Percentiles rank a stretch among this genome's conserved stretches.
These are phyloP conservation scores for Senna tora DNA, from an alignment of 306 rosid species.

Conservation along the genomic window DNA sequence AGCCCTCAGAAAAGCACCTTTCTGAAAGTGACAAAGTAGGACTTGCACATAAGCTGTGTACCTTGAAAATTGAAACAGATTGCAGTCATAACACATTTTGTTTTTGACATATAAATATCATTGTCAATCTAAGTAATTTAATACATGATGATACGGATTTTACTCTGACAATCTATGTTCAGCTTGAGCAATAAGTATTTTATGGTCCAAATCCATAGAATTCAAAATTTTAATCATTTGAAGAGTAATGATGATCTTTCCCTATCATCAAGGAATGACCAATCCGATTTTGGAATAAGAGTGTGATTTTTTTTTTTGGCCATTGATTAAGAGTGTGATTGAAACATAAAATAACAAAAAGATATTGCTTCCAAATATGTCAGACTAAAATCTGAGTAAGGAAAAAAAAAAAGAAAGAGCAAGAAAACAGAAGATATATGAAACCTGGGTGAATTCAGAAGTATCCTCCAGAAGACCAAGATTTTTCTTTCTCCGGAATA, in stretches of 20 bases:
- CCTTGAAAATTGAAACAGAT: conserved; percentile 55
- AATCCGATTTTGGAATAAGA: conserved; percentile 1
- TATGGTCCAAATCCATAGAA: neutral
- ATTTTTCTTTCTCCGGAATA: conserved; percentile 72
- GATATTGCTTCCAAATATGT: neutral
- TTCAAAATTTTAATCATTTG: conserved; percentile 12
- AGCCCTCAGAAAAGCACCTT: conserved; percentile 80
- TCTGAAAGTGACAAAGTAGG: conserved; percentile 78
- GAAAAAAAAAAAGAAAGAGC: neutral
- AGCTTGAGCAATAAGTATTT: conserved; percentile 11
- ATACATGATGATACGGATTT: neutral
- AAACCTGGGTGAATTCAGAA: conserved; percentile 75
- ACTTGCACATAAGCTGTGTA: conserved; percentile 73
- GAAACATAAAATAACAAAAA: neutral
- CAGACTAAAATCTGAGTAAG: no score
- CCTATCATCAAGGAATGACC: conserved; percentile 11
- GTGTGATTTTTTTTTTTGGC: no score
- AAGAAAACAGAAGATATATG: conserved; percentile 12
- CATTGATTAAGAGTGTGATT: neutral
- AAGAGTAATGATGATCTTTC: neutral
- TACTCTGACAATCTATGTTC: conserved; percentile 15
- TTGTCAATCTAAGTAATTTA: conserved; percentile 16
- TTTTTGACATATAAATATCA: neutral
- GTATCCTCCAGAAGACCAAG: conserved; percentile 75
- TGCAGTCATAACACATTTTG: conserved; percentile 36